Evolutionary conservation across 768 basidiomycete species (phyloP).

Genomic region (Panus rudis): DNA sequence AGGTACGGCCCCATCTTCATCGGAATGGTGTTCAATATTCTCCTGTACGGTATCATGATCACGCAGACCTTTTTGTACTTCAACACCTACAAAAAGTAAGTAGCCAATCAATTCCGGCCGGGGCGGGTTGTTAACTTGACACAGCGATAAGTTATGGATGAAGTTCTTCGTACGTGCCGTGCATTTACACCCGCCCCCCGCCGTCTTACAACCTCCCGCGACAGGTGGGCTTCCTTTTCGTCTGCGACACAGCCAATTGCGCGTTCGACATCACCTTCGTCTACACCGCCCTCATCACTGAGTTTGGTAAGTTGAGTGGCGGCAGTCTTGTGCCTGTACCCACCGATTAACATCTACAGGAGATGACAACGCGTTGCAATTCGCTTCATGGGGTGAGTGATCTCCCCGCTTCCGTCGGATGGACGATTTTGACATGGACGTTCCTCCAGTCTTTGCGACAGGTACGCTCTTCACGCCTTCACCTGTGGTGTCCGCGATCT

Average conservation of each 20-base stretch:
- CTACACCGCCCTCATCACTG: slow-evolving; percentile 39
- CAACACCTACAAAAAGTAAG: slow-evolving; percentile 33
- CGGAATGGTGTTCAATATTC: slow-evolving; percentile 38
- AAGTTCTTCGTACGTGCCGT: slow-evolving; percentile 33
- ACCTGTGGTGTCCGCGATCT: too few species aligned
- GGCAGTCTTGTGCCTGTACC: neutral
- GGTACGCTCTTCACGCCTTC: slow-evolving; percentile 27
- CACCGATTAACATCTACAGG: slow-evolving; percentile 12
- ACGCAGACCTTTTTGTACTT: slow-evolving; percentile 43
- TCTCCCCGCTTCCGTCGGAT: neutral
- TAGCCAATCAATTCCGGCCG: neutral
- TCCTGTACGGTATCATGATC: slow-evolving; percentile 45
- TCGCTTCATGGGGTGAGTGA: slow-evolving; percentile 24
- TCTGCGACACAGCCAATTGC: slow-evolving; percentile 43
- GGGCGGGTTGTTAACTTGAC: slow-evolving; percentile 1
- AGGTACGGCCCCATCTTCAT: slow-evolving; percentile 47
- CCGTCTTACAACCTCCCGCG: neutral
- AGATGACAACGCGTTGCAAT: slow-evolving; percentile 19
- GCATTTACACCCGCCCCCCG: neutral
- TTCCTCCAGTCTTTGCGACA: slow-evolving; percentile 32
- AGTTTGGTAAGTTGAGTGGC: slow-evolving; percentile 32
- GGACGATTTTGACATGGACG: neutral
- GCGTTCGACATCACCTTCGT: slow-evolving; percentile 38
- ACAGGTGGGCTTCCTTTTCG: slow-evolving; percentile 37
- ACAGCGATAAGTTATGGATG: slow-evolving; percentile 40